Conservation (phyloP, 805 yeast species). For the Wickerhamomyces hampshirensis region DNA sequence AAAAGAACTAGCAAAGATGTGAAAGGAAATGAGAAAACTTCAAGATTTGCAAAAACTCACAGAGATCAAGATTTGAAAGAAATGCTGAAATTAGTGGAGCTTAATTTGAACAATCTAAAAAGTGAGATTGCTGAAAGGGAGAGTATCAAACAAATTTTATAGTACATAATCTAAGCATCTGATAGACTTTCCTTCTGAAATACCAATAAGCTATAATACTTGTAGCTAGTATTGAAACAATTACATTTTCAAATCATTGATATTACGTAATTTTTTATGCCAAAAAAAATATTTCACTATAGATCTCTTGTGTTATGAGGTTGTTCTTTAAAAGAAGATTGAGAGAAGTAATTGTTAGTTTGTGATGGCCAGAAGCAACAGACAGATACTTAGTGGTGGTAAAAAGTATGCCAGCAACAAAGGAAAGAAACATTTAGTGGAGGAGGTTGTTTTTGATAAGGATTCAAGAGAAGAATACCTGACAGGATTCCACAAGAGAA, state of each 20-base stretch:
- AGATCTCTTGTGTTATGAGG: conserved; percentile 1
- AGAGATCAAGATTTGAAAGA: conserved; percentile 21
- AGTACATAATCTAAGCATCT: too few relatives aligned
- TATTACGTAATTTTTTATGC: too few relatives aligned
- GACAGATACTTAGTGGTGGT: conserved; percentile 88
- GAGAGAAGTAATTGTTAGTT: conserved; percentile 17
- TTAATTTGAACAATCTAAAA: conserved; percentile 14
- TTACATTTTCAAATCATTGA: too few relatives aligned
- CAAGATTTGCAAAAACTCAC: conserved; percentile 8
- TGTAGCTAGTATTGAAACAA: too few relatives aligned
- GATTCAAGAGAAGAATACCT: conserved; percentile 76
- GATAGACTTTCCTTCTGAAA: too few relatives aligned
- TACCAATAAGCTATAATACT: too few relatives aligned
- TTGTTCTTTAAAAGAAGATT: neutral
- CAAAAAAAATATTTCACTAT: neutral
- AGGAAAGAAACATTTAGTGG: conserved; percentile 62
- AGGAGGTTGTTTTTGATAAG: conserved; percentile 80
- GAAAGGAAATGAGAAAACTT: conserved; percentile 1
- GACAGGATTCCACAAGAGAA: conserved; percentile 95
- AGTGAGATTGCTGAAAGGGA: neutral
- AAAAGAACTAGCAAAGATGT: conserved; percentile 8
- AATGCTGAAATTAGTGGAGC: conserved; percentile 21
- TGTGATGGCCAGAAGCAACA: conserved; percentile 43
- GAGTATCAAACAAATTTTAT: too few relatives aligned
- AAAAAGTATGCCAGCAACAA: conserved; percentile 70